Percentiles rank a stretch among this genome's conserved stretches.
phyloP scores from a whole-genome alignment of 2,329 filamentous ascomycete genomes.

The Clonostachys rosea region DNA sequence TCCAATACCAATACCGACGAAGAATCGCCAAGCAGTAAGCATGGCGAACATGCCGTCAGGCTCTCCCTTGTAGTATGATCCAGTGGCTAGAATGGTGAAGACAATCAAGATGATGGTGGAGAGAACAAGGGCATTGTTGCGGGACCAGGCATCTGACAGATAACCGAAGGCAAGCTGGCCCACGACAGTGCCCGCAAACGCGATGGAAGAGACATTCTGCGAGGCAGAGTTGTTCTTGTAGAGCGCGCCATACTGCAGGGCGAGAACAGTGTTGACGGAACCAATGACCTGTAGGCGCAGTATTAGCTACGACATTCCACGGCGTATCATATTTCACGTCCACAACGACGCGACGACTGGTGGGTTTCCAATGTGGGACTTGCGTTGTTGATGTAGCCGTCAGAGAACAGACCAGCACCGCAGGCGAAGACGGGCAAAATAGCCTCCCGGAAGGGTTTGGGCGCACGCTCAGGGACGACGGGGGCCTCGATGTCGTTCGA shows the following conservation, averaged over 20 bases:
- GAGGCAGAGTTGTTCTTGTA: slow-evolving; percentile 67
- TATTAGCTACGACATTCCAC: background rate
- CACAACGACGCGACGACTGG: background rate
- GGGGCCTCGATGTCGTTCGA: too few relatives aligned
- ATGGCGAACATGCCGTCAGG: slow-evolving; percentile 67
- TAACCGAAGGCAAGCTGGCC: slow-evolving; percentile 80
- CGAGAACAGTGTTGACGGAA: slow-evolving; percentile 75
- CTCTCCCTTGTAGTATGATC: slow-evolving; percentile 69
- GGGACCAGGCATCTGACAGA: slow-evolving; percentile 77
- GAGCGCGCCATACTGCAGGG: slow-evolving; percentile 60
- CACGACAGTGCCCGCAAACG: slow-evolving; percentile 81
- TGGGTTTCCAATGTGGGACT: slow-evolving; percentile 2
- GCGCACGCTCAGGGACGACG: background rate
- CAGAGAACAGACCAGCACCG: slow-evolving; percentile 84
- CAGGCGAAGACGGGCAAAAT: slow-evolving; percentile 74
- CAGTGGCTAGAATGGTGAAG: slow-evolving; percentile 76
- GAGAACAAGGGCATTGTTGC: slow-evolving; percentile 74
- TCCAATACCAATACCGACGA: slow-evolving; percentile 76
- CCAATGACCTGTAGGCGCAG: slow-evolving; percentile 66
- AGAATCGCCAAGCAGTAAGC: slow-evolving; percentile 80
- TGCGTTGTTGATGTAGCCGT: slow-evolving; percentile 89
- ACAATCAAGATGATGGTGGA: slow-evolving; percentile 82
- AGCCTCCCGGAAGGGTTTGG: slow-evolving; percentile 11
- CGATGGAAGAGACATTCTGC: slow-evolving; percentile 74
- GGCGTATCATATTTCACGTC: background rate